A percentile compares a stretch with the other conserved stretches of the same genome.
These are phyloP conservation scores for Magnaporthiopsis rhizophila DNA, from an alignment of 2,329 filamentous ascomycete genomes.

Conservation along the genomic window DNA sequence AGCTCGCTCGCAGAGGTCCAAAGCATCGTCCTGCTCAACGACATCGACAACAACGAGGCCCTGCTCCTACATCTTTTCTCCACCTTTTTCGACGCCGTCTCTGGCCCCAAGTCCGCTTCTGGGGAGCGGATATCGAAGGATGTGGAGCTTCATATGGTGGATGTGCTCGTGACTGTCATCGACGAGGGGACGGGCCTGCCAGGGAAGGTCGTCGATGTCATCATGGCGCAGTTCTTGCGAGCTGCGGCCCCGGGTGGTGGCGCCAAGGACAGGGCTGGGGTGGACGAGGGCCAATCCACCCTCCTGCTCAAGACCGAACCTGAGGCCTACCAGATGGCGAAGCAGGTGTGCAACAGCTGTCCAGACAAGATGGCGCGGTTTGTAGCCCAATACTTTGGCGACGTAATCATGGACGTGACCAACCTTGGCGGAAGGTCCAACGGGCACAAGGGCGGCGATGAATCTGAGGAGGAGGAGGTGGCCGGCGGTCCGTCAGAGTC, in stretches of 20 bases:
- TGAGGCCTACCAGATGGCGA: slow-evolving; percentile 92
- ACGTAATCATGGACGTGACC: slow-evolving; percentile 86
- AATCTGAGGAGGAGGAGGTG: slow-evolving; percentile 54
- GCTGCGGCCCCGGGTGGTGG: slow-evolving; percentile 65
- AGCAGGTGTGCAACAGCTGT: slow-evolving; percentile 81
- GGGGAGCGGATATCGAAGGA: slow-evolving; percentile 86
- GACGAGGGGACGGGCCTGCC: slow-evolving; percentile 78
- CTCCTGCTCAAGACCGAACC: slow-evolving; percentile 82
- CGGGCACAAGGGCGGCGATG: slow-evolving; percentile 49
- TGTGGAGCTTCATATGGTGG: slow-evolving; percentile 86
- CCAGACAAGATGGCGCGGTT: slow-evolving; percentile 93
- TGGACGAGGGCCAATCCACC: slow-evolving; percentile 73
- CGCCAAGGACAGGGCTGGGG: slow-evolving; percentile 44
- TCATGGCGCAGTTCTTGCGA: slow-evolving; percentile 91
- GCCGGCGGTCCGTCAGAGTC: slow-evolving; percentile 64
- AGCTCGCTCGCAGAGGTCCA: slow-evolving; percentile 86
- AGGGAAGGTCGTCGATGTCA: slow-evolving; percentile 76
- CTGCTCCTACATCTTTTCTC: slow-evolving; percentile 78
- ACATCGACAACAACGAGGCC: slow-evolving; percentile 73
- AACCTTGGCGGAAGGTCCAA: slow-evolving; percentile 47
- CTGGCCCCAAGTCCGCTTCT: slow-evolving; percentile 63
- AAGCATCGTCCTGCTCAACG: slow-evolving; percentile 84
- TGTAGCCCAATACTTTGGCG: slow-evolving; percentile 93
- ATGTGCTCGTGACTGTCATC: slow-evolving; percentile 74
- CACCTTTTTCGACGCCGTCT: slow-evolving; percentile 85